Evolutionary conservation across 139 green algal genomes (phyloP).

Genomic region (Pseudopediastrum boryanum): DNA sequence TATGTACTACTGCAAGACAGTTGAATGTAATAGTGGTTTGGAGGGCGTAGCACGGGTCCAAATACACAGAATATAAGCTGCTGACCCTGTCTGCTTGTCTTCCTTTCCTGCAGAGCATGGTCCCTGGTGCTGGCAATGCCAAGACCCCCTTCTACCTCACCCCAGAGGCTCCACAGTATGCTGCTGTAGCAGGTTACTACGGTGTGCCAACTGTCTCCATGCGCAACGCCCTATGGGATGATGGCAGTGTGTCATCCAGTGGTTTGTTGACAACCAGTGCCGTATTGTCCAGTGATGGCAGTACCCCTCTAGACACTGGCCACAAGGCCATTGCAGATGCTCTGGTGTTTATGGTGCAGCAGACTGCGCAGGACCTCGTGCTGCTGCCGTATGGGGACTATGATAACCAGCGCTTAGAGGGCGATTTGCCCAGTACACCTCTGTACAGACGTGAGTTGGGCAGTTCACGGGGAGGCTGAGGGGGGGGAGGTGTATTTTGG

Average conservation of each 20-base stretch:
- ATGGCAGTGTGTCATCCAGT: background rate
- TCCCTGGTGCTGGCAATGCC: conserved; percentile 28
- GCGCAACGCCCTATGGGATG: conserved; percentile 36
- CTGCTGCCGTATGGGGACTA: conserved; percentile 36
- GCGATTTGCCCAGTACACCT: conserved; percentile 6
- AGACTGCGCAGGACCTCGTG: conserved; percentile 20
- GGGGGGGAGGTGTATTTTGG: too few species aligned
- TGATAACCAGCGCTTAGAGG: conserved; percentile 1
- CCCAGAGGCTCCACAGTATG: conserved; percentile 34
- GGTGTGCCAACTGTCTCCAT: conserved; percentile 20
- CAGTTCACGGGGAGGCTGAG: background rate
- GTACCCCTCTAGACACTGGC: conserved; percentile 1
- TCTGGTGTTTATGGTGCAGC: conserved; percentile 34
- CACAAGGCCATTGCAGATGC: conserved; percentile 26
- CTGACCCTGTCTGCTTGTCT: conserved; percentile 4
- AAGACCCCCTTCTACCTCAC: conserved; percentile 35
- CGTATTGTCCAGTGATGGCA: background rate
- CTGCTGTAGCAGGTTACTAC: conserved; percentile 31
- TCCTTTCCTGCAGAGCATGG: conserved; percentile 21
- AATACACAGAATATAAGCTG: too few species aligned
- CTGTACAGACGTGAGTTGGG: conserved; percentile 8
- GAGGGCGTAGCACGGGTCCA: too few species aligned
- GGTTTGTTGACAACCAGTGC: background rate
- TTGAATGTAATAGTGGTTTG: too few species aligned
- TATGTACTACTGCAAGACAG: too few species aligned